Base-by-base conservation (phyloP, 495 filamentous ascomycete genomes). In the Hamigera avellanea region DNA sequence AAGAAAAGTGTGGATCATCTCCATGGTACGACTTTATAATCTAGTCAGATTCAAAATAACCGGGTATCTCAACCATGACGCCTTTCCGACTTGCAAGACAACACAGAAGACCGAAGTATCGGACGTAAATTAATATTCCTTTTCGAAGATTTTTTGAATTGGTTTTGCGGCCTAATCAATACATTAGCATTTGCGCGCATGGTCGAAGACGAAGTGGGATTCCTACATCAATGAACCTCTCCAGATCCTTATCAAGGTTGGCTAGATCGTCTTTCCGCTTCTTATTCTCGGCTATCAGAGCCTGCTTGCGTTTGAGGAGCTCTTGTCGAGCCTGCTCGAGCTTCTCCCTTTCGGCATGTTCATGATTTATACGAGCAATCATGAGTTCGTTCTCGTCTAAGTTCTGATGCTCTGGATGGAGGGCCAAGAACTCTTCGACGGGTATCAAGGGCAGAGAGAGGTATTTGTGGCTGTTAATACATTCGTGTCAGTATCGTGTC, bases 241-340 rank as follows among this genome's bases (percentile, higher is more conserved):
- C 87, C 44, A 94, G 62, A 53, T 93, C 82, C 59, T 82, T 78
- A 48, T 94, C 88, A 25, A 95, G 64, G 44, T 78, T 93, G 23
- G 79, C 83, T 17, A 98, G 62, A 52, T 98, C 86, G 37, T 95
- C 88, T 56, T 91, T 89, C 34, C 88, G 70, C 62, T 86, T 93
- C 66, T 94, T 93, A 49, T 95, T 95, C 49, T 95, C 88, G 5
- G 83, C 80, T 37, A 93, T 93, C 37, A 98, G 66, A 33, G 77
- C 80, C 55, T 93, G 86, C 52, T 98, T 98, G 53, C 81, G 77
- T 66, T 85, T 89, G 36, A 95, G 60, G 17, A 95, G 67, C 44
- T 80, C 83, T 56, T 86, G 85, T 26, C 93, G 73, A 40, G 82
- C 78, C 56, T 86, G 81, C 50, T 98, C 93, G 8, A 96, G 67